Evolutionary conservation across 2,329 filamentous ascomycete species (phyloP), one percentile per base, ranked within the genome.

Genomic region (Pyrenophora tritici-repentis): DNA sequence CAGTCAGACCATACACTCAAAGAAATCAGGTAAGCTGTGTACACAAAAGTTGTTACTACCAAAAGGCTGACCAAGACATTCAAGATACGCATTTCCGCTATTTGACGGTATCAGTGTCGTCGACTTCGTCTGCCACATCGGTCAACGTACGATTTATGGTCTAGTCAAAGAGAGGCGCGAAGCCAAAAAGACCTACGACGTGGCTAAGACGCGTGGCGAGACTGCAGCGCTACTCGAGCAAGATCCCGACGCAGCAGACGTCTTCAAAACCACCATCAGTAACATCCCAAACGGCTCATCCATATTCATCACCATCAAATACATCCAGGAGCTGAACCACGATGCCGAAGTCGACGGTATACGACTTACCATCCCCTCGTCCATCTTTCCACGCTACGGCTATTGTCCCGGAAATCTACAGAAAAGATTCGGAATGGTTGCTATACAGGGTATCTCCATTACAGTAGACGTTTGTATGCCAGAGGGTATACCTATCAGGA

Each of bases 81-180:
- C 10, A 14, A 50, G 47, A 16, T 51, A 51, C n/a, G 48, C 43
- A 4, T 51, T 51, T 8, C 48, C 48, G 3, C 16, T 47, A 16
- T 51, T 47, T 9, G 48, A 51, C 3, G 48, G 48, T 14, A 33
- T 51, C 12, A 51, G 48, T 14, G 42, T 51, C 20, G 48, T 51
- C 9, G 48, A 51, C 2, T 51, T 51, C 26, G 34, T 42, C 17
- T 51, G 48, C 24, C 33, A 47, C 4, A 31, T 47, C 3, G 48
- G 43, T 5, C 26, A 47, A 10, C 43, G 48, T 29, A 51, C 43
- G 0, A 51, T 51, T 14, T 51, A 47, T n/a, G 48, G 43, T 9
- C 26, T 51, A 8, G 48, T 51, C 3, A 51, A 51, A 16, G 48
- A 51, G 16, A 51, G 38, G 20, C 37, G 32, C 14, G 43, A 47